Evolutionary conservation across 2,329 filamentous ascomycete species (phyloP), one percentile per base, ranked within the genome.

Genomic region (Thermothelomyces thermophilus): DNA sequence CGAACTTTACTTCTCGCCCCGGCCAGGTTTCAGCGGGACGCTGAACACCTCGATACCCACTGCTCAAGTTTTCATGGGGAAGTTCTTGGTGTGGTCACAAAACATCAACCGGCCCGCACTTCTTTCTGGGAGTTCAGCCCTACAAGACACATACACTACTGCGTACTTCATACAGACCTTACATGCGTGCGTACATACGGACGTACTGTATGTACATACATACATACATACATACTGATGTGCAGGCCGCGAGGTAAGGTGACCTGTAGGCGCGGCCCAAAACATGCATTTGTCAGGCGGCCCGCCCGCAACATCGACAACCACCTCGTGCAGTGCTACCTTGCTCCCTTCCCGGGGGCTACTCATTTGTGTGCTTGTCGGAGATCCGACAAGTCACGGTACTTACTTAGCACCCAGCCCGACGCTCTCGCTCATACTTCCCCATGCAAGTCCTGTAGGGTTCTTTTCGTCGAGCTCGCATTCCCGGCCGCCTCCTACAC

Each of bases 41-140:
- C 13, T n/a, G 22, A 30, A 30, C 6, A 16, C 24, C n/a, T n/a
- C n/a, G n/a, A n/a, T n/a, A n/a, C n/a, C n/a, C n/a, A n/a, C n/a
- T n/a, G n/a, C n/a, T n/a, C n/a, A n/a, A n/a, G n/a, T n/a, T n/a
- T n/a, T n/a, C n/a, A n/a, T n/a, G n/a, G n/a, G n/a, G n/a, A n/a
- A n/a, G n/a, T n/a, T n/a, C n/a, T n/a, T n/a, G n/a, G n/a, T n/a
- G n/a, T n/a, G n/a, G n/a, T n/a, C n/a, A n/a, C n/a, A n/a, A n/a
- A n/a, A n/a, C n/a, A n/a, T 19, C 7, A 11, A 3, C n/a, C 4
- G 7, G 16, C 17, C 11, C 24, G n/a, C n/a, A n/a, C n/a, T n/a
- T n/a, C n/a, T n/a, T n/a, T n/a, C n/a, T n/a, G 24, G 24, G 14
- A 26, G 10, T 28, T 52, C 50, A 52, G 50, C 50, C 50, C 50